Evolutionary conservation across 768 basidiomycete species (phyloP), one percentile per base, ranked within the genome.

Genomic region (Pisolithus orientalis): DNA sequence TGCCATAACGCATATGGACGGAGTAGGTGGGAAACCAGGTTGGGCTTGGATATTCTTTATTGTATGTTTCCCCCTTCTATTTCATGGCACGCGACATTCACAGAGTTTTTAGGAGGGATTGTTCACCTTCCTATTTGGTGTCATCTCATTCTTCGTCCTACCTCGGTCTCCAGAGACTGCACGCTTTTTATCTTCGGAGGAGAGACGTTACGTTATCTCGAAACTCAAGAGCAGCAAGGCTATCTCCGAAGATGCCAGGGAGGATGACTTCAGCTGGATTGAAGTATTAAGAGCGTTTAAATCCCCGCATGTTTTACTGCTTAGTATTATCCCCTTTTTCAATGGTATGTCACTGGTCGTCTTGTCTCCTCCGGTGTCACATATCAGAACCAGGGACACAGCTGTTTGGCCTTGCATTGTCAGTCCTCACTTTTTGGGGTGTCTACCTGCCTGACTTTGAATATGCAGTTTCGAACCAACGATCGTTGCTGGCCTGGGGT

Each of bases 1-100:
- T 31, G 82, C 73, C 1, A 83, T 87, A 47, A 59, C 72, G 16
- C 65, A 79, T 11, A 34, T 34, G 34, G 34, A 34, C 34, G 34
- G 34, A 34, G 13, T 34, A 34, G 34, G 34, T 34, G 34, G 80
- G 3, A 73, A 68, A 50, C 70, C 76, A 1, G 83, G 80, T 0
- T 86, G 84, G 84, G 70, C 76, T 38, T 84, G 80, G 82, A 74
- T 82, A 55, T 80, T 81, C 54, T 77, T 80, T 32, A 37, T 79
- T 17, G 77, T 79, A 62, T 2, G 64, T 52, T 1, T 40, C 3
- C 4, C 7, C 2, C 44, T 34, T n/a, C 0, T 3, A 11, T 44
- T 24, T 2, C 27, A 13, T 44, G 24, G 17, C 34, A 32, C 38
- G 13, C 11, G 16, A 17, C 39, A 53, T 11, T 57, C 39, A 5